A percentile compares a stretch with the other conserved stretches of the same genome.
These are phyloP conservation scores for Solanum phureja DNA, from an alignment of 257 asterid species.

Conservation along the genomic window DNA sequence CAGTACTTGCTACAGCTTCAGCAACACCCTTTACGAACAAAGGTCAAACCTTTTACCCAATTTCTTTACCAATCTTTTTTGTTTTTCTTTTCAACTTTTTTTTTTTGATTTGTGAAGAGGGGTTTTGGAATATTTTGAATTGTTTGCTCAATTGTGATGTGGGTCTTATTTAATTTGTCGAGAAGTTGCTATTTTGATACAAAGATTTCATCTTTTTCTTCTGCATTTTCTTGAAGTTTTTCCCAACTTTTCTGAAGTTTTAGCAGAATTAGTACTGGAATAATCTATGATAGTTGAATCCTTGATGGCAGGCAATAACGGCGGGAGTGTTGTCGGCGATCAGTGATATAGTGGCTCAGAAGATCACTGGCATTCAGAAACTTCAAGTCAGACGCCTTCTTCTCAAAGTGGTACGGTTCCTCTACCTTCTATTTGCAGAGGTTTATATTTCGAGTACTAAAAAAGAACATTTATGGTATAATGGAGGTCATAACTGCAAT, in stretches of 20 bases:
- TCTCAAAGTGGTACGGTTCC: slow-evolving; percentile 64
- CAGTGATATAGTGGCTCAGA: slow-evolving; percentile 77
- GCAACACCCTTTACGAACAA: slow-evolving; percentile 77
- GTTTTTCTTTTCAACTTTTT: neutral
- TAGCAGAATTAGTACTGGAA: neutral
- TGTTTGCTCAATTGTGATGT: neutral
- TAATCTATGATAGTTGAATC: neutral
- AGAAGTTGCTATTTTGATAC: neutral
- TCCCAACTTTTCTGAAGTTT: neutral
- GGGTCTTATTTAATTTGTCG: neutral
- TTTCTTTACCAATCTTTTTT: neutral
- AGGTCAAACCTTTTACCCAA: slow-evolving; percentile 28
- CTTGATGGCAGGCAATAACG: slow-evolving; percentile 45
- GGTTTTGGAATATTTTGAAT: neutral
- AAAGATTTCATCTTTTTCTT: neutral
- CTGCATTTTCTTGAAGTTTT: neutral
- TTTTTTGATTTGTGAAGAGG: neutral
- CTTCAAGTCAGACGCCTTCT: slow-evolving; percentile 82
- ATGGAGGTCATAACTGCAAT: neutral
- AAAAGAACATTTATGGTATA: neutral
- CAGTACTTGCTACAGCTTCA: slow-evolving; percentile 70
- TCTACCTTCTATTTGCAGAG: neutral
- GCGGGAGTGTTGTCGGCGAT: slow-evolving; percentile 79
- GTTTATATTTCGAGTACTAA: neutral
- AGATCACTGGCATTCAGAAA: slow-evolving; percentile 73